Evolutionary conservation across 257 asterid species (phyloP), one percentile per base, ranked within the genome.

Genomic region (Solanum chilense): DNA sequence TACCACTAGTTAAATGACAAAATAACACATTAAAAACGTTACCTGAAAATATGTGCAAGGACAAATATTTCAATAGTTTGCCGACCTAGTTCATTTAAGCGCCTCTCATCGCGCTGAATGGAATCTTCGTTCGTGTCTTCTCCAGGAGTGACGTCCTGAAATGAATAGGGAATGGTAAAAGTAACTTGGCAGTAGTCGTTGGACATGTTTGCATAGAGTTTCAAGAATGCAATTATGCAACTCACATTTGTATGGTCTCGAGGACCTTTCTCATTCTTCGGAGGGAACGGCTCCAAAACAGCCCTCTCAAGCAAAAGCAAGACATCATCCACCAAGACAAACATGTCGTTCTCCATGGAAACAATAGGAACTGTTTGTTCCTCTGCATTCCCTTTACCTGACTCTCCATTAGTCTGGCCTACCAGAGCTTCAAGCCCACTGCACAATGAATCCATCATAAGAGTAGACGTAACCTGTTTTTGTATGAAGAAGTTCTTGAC

Each of bases 241-340:
- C 90, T 91, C 87, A 97, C 98, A 97, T 94, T 95, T 44, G 93
- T 95, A 87, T 98, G 98, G 88, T 95, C 94, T 90, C 93, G 99
- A 84, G 98, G 99, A 76, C 98, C 99, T 92, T 95, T 95, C 87
- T 94, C 99, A 83, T 95, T 96, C 92, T 94, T 95, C 23, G 98
- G 96, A 86, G 98, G 98, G 91, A 95, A 92, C 23, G 97, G 98
- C 91, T 95, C 99, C 84, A 90, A 76, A 58, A 97, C 97, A 88
- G 96, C 98, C 89, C 98, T 94, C 94, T 95, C 96, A 87, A 97
- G 96, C 60, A 97, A 91, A 52, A 86, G 91, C 88, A 97, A 85
- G 83, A 97, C 96, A 91, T 97, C 99, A 92, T 94, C 99, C 86
- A 91, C 96, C 95, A 97, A 91, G 58, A 93, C 90, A 86, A 95